Evolutionary conservation across 345 rosid species (phyloP), one percentile per base, ranked within the genome.

Genomic region (Carallia brachiata): DNA sequence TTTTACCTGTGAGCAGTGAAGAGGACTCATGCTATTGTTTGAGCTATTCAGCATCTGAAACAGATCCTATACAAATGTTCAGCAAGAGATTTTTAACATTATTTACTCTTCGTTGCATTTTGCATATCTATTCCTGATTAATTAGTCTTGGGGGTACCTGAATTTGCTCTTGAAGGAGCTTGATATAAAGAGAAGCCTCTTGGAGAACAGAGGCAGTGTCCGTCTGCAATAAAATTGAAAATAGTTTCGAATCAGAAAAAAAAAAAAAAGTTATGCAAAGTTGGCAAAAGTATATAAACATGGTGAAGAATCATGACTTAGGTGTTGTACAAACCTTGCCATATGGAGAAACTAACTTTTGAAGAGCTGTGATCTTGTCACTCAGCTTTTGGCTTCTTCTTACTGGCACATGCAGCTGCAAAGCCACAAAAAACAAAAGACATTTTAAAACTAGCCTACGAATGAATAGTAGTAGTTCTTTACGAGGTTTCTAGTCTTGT

Each of bases 201-300:
- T 84, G 82, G 68, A 89, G 93, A 52, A 89, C 93, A 54, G 93
- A 86, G 48, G 90, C 90, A 47, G 90, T 86, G 62, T 89, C 90
- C 36, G 90, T 85, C 93, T 89, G 83, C 82, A 80, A 70, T 31
- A 31, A 27, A 31, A 61, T 7, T 39, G 1, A 7, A 23, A 52
- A 23, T 6, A 7, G 1, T 27, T 66, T 61, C 34, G 36, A 4
- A 6, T 34, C 18, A 53, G 40, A 19, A 55, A 18, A n/a, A 6
- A 10, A n/a, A 19, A 23, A 23, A 23, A 23, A 23, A 23, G 23
- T 8, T 47, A 52, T 17, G 16, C 7, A 1, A 67, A 12, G 3
- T 16, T 1, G 7, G 4, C 48, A 32, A 9, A 23, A 37, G 10
- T 40, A 23, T 16, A 27, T 13, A 19, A 4, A 23, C 7, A 9